Percentiles rank a stretch among this genome's conserved stretches.
Evolutionary conservation across 768 basidiomycete genomes (phyloP).

Genomic region (Mycena vulgaris): DNA sequence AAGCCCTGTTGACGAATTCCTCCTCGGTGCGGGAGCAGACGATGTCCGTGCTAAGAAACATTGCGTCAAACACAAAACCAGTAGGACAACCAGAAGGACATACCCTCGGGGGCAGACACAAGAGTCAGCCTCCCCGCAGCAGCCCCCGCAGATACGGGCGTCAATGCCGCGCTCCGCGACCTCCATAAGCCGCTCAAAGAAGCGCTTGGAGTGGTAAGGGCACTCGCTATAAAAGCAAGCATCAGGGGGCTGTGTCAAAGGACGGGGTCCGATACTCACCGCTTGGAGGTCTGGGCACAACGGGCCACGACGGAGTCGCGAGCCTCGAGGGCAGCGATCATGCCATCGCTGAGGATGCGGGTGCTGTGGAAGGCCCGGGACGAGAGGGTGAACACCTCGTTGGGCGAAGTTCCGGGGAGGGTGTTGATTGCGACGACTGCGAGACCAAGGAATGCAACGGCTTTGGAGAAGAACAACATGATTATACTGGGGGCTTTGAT

Average conservation of each 20-base stretch:
- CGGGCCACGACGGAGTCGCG: neutral
- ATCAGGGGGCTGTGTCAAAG: neutral
- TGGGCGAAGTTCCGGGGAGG: neutral
- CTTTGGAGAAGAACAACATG: slow-evolving; percentile 18
- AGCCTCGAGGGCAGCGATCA: slow-evolving; percentile 4
- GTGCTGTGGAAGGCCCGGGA: neutral
- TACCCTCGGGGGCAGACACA: neutral
- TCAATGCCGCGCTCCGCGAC: neutral
- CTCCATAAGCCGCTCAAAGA: slow-evolving; percentile 11
- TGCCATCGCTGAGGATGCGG: neutral
- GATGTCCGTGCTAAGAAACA: neutral
- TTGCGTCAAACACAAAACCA: neutral
- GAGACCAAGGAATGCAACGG: neutral
- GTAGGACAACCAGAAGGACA: neutral
- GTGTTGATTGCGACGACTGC: neutral
- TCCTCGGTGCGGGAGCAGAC: neutral
- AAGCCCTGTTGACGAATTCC: slow-evolving; percentile 18
- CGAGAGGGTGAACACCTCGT: neutral
- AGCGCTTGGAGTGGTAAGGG: neutral
- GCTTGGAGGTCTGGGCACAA: slow-evolving; percentile 2
- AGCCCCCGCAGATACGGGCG: neutral
- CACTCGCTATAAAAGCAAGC: neutral
- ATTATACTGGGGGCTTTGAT: neutral
- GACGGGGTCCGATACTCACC: neutral
- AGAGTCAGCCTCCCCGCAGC: neutral